Conservation (phyloP, 2,329 filamentous ascomycete species). For the Pyrenochaeta sp. region DNA sequence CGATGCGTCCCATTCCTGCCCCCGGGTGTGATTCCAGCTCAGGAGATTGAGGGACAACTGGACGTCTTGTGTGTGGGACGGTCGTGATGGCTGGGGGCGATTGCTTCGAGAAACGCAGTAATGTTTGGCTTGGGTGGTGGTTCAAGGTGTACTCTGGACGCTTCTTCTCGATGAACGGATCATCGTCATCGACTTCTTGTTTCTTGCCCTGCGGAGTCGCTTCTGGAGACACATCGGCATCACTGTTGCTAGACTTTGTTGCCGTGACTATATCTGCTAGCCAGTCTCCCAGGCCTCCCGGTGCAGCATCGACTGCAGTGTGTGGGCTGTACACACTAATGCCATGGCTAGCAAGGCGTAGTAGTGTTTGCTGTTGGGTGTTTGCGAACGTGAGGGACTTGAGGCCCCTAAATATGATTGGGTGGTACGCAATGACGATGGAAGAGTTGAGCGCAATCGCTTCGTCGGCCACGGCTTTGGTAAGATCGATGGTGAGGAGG, state of each 20-base stretch:
- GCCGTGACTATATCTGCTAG: conserved; percentile 84
- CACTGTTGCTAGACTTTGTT: conserved; percentile 42
- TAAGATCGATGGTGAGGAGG: conserved; percentile 89
- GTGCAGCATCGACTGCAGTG: conserved; percentile 89
- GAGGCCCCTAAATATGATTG: conserved; percentile 92
- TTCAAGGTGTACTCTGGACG: conserved; percentile 55
- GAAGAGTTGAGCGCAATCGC: conserved; percentile 79
- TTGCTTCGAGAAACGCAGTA: conserved; percentile 43
- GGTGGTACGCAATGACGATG: conserved; percentile 91
- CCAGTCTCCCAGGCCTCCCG: conserved; percentile 90
- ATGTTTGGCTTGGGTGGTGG: conserved; percentile 57
- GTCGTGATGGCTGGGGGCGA: conserved; percentile 18
- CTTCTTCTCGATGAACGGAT: conserved; percentile 48
- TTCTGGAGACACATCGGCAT: conserved; percentile 8
- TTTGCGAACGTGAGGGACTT: conserved; percentile 87
- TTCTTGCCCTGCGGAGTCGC: conserved; percentile 11
- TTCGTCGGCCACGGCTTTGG: conserved; percentile 86
- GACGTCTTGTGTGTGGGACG: conserved; percentile 58
- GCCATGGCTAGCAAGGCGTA: conserved; percentile 81
- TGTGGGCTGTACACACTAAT: conserved; percentile 97
- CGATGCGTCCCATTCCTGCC: conserved; percentile 68
- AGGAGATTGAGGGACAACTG: conserved; percentile 59
- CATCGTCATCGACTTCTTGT: conserved; percentile 29
- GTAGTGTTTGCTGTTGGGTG: conserved; percentile 83
- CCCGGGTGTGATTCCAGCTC: conserved; percentile 51